Evolutionary conservation across 208 protist genomes (phyloP).

Genomic region (Leishmania lainsoni): DNA sequence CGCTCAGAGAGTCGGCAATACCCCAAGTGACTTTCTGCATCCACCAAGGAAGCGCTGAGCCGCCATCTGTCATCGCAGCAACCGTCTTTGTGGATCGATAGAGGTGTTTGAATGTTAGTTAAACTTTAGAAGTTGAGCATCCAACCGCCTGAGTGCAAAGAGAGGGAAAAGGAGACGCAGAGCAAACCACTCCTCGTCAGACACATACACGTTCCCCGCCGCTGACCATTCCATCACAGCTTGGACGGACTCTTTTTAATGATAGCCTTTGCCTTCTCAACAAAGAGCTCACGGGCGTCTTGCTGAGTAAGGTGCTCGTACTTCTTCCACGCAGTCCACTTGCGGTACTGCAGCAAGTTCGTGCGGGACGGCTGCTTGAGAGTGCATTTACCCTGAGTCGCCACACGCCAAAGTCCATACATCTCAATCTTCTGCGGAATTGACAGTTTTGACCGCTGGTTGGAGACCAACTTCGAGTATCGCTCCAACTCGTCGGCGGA

Average conservation of each 20-base stretch:
- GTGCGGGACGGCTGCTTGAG: constrained; percentile 53
- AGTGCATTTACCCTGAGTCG: constrained; percentile 65
- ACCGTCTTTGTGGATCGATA: not conserved
- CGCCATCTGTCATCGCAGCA: not conserved
- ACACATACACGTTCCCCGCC: not conserved
- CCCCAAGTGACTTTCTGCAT: too few species aligned
- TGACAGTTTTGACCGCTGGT: constrained; percentile 53
- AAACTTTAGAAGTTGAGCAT: not conserved
- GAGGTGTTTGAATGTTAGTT: not conserved
- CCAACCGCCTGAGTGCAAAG: not conserved
- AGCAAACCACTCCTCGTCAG: not conserved
- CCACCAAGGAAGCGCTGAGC: not conserved
- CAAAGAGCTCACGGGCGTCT: constrained; percentile 77
- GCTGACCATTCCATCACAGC: constrained; percentile 31
- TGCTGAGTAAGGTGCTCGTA: constrained; percentile 69
- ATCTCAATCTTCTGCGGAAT: constrained; percentile 79
- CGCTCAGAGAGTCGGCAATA: too few species aligned
- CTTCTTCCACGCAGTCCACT: constrained; percentile 85
- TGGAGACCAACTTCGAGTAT: constrained; percentile 41
- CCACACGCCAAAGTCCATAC: constrained; percentile 88
- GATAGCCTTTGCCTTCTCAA: constrained; percentile 55
- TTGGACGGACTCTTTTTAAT: constrained; percentile 46
- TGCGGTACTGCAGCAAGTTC: constrained; percentile 68
- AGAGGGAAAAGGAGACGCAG: not conserved
- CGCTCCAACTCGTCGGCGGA: constrained; percentile 51